Conservation (phyloP, 257 asterid species). For the Knoxia roxburghii region DNA sequence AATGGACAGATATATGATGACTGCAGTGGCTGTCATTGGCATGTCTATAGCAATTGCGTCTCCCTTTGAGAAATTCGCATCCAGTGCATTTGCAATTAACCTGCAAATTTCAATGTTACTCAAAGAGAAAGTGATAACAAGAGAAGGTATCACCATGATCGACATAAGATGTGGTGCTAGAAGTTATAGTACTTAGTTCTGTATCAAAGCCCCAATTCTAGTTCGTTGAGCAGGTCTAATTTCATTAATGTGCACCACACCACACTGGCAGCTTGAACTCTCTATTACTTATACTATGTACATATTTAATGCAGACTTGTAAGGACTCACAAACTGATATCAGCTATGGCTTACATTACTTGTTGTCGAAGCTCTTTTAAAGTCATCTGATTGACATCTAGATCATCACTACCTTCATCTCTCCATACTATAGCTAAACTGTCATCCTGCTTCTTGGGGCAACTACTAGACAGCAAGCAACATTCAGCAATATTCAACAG, state of each 20-base stretch:
- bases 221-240: not conserved
- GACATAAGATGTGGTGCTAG: not conserved
- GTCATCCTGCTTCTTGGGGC: constrained; percentile 50
- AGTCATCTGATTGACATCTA: constrained; percentile 41
- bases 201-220: no score
- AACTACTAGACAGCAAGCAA: constrained; percentile 52
- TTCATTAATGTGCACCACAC: not conserved
- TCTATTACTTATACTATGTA: not conserved
- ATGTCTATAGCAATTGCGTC: constrained; percentile 89
- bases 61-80: constrained; percentile 59
- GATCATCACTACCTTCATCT: constrained; percentile 60
- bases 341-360: constrained; percentile 66
- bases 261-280: not conserved
- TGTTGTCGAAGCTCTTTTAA: constrained; percentile 70
- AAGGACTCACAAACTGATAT: constrained; percentile 16
- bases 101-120: constrained; percentile 28
- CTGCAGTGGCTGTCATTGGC: constrained; percentile 95
- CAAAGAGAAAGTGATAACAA: constrained; percentile 6
- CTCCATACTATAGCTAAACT: constrained; percentile 75
- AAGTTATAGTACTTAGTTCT: no score
- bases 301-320: no score
- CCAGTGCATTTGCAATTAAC: constrained; percentile 87
- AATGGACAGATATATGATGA: constrained; percentile 73
- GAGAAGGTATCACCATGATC: not conserved
- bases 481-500: constrained; percentile 76